A percentile compares a stretch with the other conserved stretches of the same genome.
phyloP scores from a whole-genome alignment of 2,329 filamentous ascomycete species.

The Trichoderma pleuroti region DNA sequence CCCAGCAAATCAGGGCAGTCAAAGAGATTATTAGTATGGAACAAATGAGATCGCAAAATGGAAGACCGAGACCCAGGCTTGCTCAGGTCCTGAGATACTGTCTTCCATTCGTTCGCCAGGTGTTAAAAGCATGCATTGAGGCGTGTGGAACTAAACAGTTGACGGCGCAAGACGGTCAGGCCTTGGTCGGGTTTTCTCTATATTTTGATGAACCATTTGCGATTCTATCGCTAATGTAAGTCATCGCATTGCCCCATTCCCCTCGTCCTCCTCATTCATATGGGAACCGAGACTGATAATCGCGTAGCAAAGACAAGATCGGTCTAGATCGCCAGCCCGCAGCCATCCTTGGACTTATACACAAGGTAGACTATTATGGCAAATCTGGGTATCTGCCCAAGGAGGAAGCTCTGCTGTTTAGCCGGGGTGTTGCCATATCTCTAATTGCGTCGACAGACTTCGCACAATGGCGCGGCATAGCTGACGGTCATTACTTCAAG shows the following conservation, averaged over 20 bases:
- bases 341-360: neutral
- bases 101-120: neutral
- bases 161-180: neutral
- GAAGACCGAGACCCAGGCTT: neutral
- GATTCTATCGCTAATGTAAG: neutral
- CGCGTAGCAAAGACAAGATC: neutral
- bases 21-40: neutral
- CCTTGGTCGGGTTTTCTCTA: neutral
- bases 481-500: neutral
- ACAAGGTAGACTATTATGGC: neutral
- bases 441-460: neutral
- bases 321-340: neutral
- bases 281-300: neutral
- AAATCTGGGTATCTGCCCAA: neutral
- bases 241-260: neutral
- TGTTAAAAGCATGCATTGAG: neutral
- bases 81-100: accelerated
- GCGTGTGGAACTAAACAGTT: neutral
- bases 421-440: neutral
- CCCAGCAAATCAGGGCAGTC: neutral
- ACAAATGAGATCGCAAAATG: neutral
- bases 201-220: neutral
- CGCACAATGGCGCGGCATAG: neutral
- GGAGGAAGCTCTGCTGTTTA: neutral
- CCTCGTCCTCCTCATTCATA: neutral